These are phyloP conservation scores for Pleoardoris graminearum DNA, from an alignment of 2,329 filamentous ascomycete genomes.

Conservation along the genomic window DNA sequence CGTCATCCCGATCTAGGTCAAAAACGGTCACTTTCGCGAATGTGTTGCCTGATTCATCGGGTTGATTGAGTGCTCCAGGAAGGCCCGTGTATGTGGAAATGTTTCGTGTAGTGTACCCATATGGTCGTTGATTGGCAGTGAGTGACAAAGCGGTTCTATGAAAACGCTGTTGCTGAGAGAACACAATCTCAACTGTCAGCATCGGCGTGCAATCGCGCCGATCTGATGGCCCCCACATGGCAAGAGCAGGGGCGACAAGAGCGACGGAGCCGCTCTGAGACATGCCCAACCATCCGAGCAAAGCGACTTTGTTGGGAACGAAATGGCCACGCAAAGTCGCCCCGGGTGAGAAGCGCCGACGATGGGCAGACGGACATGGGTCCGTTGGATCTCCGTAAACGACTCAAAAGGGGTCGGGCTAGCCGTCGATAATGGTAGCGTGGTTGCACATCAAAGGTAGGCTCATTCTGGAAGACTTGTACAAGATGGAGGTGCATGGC, in stretches of 20 bases:
- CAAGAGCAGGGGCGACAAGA: constrained; percentile 20
- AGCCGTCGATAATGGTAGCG: too few relatives aligned
- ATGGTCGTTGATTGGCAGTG: constrained; percentile 27
- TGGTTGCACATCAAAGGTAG: too few relatives aligned
- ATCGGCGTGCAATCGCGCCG: constrained; percentile 27
- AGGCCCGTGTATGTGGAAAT: constrained; percentile 21
- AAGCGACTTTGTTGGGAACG: too few relatives aligned
- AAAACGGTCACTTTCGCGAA: constrained; percentile 28
- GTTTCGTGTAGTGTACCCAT: constrained; percentile 22
- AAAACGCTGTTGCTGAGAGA: constrained; percentile 13
- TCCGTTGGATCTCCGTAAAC: constrained; percentile 1
- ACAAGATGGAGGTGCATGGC: constrained; percentile 26
- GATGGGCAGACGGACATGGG: too few relatives aligned
- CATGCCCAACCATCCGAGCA: constrained; percentile 15
- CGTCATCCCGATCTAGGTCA: constrained; percentile 19
- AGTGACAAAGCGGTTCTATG: constrained; percentile 19
- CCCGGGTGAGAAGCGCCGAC: too few relatives aligned
- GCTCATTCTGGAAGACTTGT: constrained; percentile 35
- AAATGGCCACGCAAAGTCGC: too few relatives aligned
- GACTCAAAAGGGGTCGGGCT: too few relatives aligned
- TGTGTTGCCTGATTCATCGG: constrained; percentile 16
- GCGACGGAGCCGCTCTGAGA: constrained; percentile 24
- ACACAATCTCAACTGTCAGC: constrained; percentile 33
- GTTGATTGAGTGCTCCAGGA: constrained; percentile 22
- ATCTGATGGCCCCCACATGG: constrained; percentile 14